Evolutionary conservation across 495 filamentous ascomycete species (phyloP).

Genomic region (Penicillium maclennaniae): DNA sequence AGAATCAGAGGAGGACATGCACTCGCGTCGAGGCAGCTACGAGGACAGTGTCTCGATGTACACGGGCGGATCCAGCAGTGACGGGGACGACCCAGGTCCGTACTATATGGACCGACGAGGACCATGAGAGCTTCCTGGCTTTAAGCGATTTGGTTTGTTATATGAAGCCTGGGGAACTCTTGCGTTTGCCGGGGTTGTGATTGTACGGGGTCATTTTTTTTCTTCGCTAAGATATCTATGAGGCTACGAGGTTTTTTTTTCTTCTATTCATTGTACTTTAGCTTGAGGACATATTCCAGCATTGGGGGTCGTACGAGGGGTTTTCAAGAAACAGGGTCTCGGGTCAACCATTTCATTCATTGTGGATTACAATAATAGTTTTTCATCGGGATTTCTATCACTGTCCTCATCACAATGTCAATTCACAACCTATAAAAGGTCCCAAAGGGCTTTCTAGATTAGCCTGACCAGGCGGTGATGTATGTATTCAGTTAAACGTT

Average conservation of each 20-base stretch:
- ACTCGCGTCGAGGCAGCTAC: slow-evolving; percentile 27
- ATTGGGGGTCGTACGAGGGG: background rate
- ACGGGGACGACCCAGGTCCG: slow-evolving; percentile 30
- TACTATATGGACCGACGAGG: slow-evolving; percentile 31
- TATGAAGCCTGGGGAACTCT: background rate
- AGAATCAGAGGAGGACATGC: slow-evolving; percentile 24
- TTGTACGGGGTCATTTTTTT: too few species aligned
- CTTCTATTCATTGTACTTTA: slow-evolving; percentile 9
- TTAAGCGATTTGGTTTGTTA: background rate
- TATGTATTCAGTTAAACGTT: too few species aligned
- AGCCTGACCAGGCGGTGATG: too few species aligned
- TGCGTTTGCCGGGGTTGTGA: background rate
- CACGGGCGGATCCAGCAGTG: slow-evolving; percentile 33
- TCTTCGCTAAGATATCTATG: slow-evolving; percentile 1
- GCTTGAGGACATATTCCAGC: background rate
- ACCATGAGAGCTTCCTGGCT: slow-evolving; percentile 8
- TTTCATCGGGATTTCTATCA: background rate
- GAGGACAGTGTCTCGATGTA: slow-evolving; percentile 31
- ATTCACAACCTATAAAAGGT: background rate
- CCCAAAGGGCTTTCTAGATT: too few species aligned
- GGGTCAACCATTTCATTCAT: background rate
- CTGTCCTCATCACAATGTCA: background rate
- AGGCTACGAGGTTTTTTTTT: slow-evolving; percentile 1
- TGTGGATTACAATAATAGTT: background rate
- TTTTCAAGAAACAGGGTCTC: background rate